phyloP scores from a whole-genome alignment of 495 filamentous ascomycete species.

The Emericellopsis terricola region DNA sequence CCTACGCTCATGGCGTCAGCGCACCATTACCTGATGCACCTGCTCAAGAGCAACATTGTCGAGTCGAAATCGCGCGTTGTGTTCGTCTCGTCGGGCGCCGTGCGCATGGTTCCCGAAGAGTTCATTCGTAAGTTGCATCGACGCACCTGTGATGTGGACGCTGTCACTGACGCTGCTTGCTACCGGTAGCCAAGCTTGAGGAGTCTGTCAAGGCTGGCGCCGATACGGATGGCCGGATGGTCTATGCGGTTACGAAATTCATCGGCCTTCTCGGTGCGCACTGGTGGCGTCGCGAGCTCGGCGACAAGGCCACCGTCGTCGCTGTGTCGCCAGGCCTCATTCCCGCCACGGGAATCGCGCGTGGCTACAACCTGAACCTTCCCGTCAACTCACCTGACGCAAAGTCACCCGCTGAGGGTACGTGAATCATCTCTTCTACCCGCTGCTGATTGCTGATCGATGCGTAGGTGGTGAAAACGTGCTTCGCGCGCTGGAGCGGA shows the following conservation, averaged over 20 bases:
- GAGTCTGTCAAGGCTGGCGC: slow-evolving; percentile 12
- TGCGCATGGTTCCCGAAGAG: slow-evolving; percentile 15
- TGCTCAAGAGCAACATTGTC: slow-evolving; percentile 20
- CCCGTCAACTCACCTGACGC: slow-evolving; percentile 14
- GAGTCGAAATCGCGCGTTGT: slow-evolving; percentile 18
- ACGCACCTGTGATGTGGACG: too few relatives aligned
- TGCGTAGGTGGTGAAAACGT: slow-evolving; percentile 19
- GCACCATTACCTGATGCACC: slow-evolving; percentile 25
- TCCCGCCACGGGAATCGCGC: slow-evolving; percentile 15
- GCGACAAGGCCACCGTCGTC: slow-evolving; percentile 16
- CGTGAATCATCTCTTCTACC: background rate
- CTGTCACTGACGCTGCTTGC: background rate
- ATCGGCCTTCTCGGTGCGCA: slow-evolving; percentile 23
- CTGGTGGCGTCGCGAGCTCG: slow-evolving; percentile 29
- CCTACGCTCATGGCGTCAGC: slow-evolving; percentile 8
- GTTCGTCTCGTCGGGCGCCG: slow-evolving; percentile 21
- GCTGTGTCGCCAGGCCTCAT: slow-evolving; percentile 27
- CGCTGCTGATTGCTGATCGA: slow-evolving; percentile 1
- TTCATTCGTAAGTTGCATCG: too few relatives aligned
- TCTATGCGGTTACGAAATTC: slow-evolving; percentile 23
- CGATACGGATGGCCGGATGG: slow-evolving; percentile 4
- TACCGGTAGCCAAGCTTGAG: slow-evolving; percentile 9
- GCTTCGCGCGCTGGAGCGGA: slow-evolving; percentile 18
- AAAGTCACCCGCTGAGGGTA: slow-evolving; percentile 19
- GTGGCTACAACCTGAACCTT: slow-evolving; percentile 5